Conservation (phyloP, 306 rosid species). For the Lathyrus aphaca region DNA sequence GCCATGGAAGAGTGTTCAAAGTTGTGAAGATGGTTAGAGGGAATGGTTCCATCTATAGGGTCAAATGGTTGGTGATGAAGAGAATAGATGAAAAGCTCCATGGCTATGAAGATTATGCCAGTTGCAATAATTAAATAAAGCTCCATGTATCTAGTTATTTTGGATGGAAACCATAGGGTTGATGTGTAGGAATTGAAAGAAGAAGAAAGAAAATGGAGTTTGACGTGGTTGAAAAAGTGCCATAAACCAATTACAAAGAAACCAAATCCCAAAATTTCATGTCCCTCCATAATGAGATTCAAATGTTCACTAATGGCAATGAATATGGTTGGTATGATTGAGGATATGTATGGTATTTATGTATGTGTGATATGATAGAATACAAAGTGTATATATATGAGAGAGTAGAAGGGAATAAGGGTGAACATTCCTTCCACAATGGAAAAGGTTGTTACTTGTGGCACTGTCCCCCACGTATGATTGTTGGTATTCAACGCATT, state of each 20-base stretch:
- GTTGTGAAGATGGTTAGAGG: constrained; percentile 77
- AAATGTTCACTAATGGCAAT: too few species aligned
- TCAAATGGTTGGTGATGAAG: constrained; percentile 69
- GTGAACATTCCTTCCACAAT: too few species aligned
- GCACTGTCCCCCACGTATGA: too few species aligned
- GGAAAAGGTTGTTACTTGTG: too few species aligned
- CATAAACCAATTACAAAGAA: constrained; percentile 73
- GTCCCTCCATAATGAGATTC: constrained; percentile 59
- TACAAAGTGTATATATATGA: too few species aligned
- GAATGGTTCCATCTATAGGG: constrained; percentile 68
- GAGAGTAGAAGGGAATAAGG: too few species aligned
- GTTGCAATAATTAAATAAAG: constrained; percentile 61
- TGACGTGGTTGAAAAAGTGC: constrained; percentile 81
- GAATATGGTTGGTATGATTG: too few species aligned
- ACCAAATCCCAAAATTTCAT: constrained; percentile 64
- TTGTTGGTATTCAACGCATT: too few species aligned
- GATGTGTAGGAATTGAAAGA: constrained; percentile 50
- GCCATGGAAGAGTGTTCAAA: constrained; percentile 81
- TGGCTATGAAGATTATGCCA: constrained; percentile 56
- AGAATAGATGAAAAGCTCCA: constrained; percentile 75
- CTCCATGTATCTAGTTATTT: constrained; percentile 59
- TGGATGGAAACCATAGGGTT: constrained; percentile 66
- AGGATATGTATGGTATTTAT: too few species aligned
- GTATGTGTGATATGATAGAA: too few species aligned
- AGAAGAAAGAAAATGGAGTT: constrained; percentile 47